Evolutionary conservation across 768 basidiomycete species (phyloP).

Genomic region (Boletus bicolor): DNA sequence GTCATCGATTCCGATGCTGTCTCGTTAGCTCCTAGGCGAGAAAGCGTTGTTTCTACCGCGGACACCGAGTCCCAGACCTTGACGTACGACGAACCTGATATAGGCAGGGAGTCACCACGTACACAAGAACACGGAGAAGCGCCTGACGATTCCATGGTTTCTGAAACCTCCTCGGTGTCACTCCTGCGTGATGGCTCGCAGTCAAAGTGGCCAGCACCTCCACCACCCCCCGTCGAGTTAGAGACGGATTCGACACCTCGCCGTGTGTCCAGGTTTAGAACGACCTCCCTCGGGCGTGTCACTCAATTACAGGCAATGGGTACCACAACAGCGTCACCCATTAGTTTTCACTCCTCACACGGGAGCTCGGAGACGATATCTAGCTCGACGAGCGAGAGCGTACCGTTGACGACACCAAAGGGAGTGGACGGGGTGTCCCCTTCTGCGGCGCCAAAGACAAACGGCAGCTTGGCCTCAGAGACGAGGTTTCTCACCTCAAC

Average conservation of each 20-base stretch:
- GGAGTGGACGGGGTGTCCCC: conserved; percentile 9
- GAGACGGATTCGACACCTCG: conserved; percentile 24
- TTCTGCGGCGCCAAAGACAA: conserved; percentile 3
- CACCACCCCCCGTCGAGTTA: conserved; percentile 27
- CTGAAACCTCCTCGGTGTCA: conserved; percentile 15
- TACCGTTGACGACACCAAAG: conserved; percentile 17
- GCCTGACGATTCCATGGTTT: conserved; percentile 12
- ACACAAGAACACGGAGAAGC: conserved; percentile 11
- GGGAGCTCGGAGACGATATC: conserved; percentile 36
- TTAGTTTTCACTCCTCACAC: conserved; percentile 42
- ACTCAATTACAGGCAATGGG: conserved; percentile 21
- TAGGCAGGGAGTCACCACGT: not conserved
- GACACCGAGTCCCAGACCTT: conserved; percentile 1
- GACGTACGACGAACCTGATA: not conserved
- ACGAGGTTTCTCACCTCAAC: conserved; percentile 28
- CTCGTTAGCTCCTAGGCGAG: conserved; percentile 15
- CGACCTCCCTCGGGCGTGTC: conserved; percentile 29
- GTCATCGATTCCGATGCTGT: conserved; percentile 38
- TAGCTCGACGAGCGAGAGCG: conserved; percentile 31
- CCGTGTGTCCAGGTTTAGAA: conserved; percentile 28
- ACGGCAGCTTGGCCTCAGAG: conserved; percentile 23
- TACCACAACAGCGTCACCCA: conserved; percentile 40
- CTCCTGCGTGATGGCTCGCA: conserved; percentile 18
- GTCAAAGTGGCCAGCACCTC: conserved; percentile 32
- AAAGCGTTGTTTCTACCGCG: conserved; percentile 12